Conservation (phyloP, 1,284 basidiomycete species). For the Thecaphora thlaspeos region DNA sequence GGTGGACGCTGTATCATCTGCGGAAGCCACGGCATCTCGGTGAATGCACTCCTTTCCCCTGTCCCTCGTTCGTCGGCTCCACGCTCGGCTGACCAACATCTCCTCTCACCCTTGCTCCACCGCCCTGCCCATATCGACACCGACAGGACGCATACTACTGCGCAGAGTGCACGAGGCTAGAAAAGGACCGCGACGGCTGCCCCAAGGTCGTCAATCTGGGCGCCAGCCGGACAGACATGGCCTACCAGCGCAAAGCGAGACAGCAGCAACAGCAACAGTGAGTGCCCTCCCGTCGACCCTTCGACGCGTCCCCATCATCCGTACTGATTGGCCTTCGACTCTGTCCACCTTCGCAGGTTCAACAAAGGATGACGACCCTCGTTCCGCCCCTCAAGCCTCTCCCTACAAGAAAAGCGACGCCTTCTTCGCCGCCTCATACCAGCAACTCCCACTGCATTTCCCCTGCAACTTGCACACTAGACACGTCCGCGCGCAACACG, state of each 20-base stretch:
- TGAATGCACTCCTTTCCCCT: slow-evolving; percentile 11
- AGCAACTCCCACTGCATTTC: too few relatives aligned
- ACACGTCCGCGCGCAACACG: too few relatives aligned
- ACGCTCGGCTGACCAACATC: background rate
- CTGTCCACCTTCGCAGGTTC: background rate
- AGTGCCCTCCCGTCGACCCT: slow-evolving; percentile 1
- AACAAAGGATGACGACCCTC: background rate
- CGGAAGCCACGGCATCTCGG: slow-evolving; percentile 50
- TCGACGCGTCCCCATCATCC: too few relatives aligned
- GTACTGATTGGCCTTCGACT: too few relatives aligned
- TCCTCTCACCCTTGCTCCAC: background rate
- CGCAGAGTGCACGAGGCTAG: slow-evolving; percentile 76
- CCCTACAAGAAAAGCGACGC: too few relatives aligned
- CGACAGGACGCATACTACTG: slow-evolving; percentile 56
- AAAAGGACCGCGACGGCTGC: slow-evolving; percentile 97
- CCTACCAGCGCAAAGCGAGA: slow-evolving; percentile 46
- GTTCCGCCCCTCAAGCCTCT: too few relatives aligned
- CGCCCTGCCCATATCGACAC: background rate
- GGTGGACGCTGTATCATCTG: slow-evolving; percentile 97
- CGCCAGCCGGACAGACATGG: slow-evolving; percentile 57
- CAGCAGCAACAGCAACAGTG: slow-evolving; percentile 38
- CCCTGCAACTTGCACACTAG: too few relatives aligned
- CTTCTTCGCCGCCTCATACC: too few relatives aligned
- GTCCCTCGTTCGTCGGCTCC: background rate
- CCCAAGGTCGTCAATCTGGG: slow-evolving; percentile 97